Conservation (phyloP, 2,329 filamentous ascomycete species). For the Fusarium beomiforme region DNA sequence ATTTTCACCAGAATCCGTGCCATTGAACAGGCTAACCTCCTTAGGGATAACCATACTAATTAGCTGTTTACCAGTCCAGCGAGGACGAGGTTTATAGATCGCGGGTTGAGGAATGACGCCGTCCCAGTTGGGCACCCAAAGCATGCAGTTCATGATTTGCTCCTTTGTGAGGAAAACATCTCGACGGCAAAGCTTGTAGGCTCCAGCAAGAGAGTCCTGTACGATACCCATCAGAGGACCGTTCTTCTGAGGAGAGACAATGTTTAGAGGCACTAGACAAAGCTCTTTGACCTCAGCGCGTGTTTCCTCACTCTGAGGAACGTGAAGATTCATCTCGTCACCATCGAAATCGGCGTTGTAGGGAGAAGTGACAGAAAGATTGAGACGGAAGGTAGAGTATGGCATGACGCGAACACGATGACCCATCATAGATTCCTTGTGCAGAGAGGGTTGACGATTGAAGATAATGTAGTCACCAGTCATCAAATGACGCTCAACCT, state of each 20-base stretch:
- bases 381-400: slow-evolving; percentile 97
- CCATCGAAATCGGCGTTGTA: slow-evolving; percentile 99
- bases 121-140: slow-evolving; percentile 99
- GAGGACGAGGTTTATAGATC: slow-evolving; percentile 90
- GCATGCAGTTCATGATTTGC: slow-evolving; percentile 93
- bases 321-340: slow-evolving; percentile 99
- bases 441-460: slow-evolving; percentile 98
- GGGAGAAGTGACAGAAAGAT: slow-evolving; percentile 95
- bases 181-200: slow-evolving; percentile 95
- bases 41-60: slow-evolving; percentile 91
- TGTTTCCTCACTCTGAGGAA: slow-evolving; percentile 96
- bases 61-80: slow-evolving; percentile 99
- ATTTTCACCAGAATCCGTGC: slow-evolving; percentile 69
- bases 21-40: slow-evolving; percentile 79
- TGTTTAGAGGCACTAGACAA: slow-evolving; percentile 97
- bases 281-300: slow-evolving; percentile 93
- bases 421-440: slow-evolving; percentile 99
- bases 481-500: slow-evolving; percentile 95
- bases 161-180: slow-evolving; percentile 92
- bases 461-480: slow-evolving; percentile 99
- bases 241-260: slow-evolving; percentile 97
- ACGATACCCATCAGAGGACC: slow-evolving; percentile 99
- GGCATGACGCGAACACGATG: slow-evolving; percentile 98
- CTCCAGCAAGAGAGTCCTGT: slow-evolving; percentile 94
- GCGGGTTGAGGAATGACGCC: slow-evolving; percentile 91